These are phyloP conservation scores for Fomitiporia mediterranea DNA, from an alignment of 1,284 basidiomycete species.

Conservation along the genomic window DNA sequence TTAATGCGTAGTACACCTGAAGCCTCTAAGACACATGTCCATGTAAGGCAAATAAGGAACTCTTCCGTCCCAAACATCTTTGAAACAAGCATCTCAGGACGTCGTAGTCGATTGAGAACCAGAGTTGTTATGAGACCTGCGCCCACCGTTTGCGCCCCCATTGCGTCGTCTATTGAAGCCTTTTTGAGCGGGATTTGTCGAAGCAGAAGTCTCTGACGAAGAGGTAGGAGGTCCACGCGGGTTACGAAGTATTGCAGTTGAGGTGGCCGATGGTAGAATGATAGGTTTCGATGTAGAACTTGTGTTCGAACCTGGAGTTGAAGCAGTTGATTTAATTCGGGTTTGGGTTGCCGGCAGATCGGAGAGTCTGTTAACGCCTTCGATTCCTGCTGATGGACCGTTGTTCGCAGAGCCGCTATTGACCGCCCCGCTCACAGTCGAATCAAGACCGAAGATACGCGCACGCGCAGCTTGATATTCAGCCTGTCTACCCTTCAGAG, in stretches of 20 bases:
- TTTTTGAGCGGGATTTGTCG: background rate
- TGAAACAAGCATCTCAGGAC: no score
- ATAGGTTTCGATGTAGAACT: background rate
- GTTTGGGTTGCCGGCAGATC: background rate
- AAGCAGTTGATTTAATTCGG: background rate
- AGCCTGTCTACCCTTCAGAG: conserved; percentile 23
- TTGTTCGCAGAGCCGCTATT: no score
- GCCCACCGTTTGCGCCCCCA: no score
- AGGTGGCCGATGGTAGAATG: background rate
- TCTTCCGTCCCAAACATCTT: no score
- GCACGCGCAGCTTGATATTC: conserved; percentile 25
- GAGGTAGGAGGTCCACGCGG: conserved; percentile 18
- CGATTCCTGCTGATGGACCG: no score
- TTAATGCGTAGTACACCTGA: no score
- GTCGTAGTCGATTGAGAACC: background rate
- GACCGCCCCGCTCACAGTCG: no score
- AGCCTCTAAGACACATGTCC: no score
- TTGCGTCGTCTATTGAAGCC: conserved; percentile 12
- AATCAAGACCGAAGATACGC: conserved; percentile 25
- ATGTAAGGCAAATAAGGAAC: no score
- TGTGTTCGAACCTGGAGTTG: background rate
- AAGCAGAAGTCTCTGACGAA: background rate
- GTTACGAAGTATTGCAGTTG: conserved; percentile 20
- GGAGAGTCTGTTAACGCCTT: background rate
- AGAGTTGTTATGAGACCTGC: no score